Evolutionary conservation across 768 basidiomycete genomes (phyloP), one percentile per base, ranked within the genome.

Genomic region (Pleurotus sapidus): DNA sequence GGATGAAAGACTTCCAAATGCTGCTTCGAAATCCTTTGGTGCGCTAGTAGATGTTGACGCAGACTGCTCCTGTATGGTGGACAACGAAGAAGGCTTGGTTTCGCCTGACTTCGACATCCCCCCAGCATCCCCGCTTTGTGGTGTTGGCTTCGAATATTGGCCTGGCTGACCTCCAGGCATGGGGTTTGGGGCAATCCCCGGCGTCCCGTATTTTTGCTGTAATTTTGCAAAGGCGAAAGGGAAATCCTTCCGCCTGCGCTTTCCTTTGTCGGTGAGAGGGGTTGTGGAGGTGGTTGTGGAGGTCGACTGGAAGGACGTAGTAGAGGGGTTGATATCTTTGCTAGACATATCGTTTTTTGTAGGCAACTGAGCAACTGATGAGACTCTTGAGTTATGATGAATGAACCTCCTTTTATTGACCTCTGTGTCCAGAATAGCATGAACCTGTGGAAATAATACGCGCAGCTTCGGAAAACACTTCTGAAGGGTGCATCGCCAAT

Each of bases 251-350:
- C 42, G 20, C 43, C 46, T 14, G 27, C 46, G 56, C n/a, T 39
- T 46, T 42, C 46, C 42, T 24, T 47, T 27, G 5, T 37, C 42
- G 39, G 20, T 60, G 38, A 65, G 62, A 15, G 62, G 60, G 1
- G 60, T 53, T 1, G 58, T 61, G 24, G 64, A 65, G 4, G 57
- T 42, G 4, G 46, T 48, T 53, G 64, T 63, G 24, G 54, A 47
- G 27, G 39, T 49, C 8, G 61, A 57, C 47, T 68, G 63, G 3
- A 70, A 58, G 30, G 70, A 67, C 8, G 63, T 55, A 9, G 61
- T 60, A 40, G 63, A 66, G 24, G 48, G 46, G 23, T 60, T 55
- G 24, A 57, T 30, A 18, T 42, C 51, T 54, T 54, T 39, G 51
- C 51, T 43, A 7, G 51, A 54, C 51, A 54, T 54, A 17, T n/a